Conservation (phyloP, 805 yeast species). For the Cyberlindnera veronae region DNA sequence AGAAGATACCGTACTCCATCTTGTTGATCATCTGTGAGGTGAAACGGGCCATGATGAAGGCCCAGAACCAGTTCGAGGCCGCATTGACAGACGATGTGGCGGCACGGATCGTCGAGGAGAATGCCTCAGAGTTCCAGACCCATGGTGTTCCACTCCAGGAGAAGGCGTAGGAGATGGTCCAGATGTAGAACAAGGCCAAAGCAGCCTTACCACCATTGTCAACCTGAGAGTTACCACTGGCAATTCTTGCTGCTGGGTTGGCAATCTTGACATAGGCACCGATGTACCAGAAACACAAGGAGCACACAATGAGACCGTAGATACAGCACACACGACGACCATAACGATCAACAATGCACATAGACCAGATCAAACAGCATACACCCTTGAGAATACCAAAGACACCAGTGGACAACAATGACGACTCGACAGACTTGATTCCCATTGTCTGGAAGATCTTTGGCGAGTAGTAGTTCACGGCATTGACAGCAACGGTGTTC, state of each 20-base stretch:
- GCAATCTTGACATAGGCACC: slow-evolving; percentile 41
- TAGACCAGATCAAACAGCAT: slow-evolving; percentile 42
- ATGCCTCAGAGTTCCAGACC: slow-evolving; percentile 45
- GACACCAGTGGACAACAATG: slow-evolving; percentile 49
- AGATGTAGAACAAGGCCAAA: slow-evolving; percentile 32
- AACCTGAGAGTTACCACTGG: slow-evolving; percentile 33
- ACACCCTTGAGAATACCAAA: slow-evolving; percentile 48
- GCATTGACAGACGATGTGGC: slow-evolving; percentile 43
- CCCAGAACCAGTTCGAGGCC: slow-evolving; percentile 48
- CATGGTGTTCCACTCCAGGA: slow-evolving; percentile 48
- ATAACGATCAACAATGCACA: slow-evolving; percentile 42
- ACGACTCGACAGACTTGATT: slow-evolving; percentile 41
- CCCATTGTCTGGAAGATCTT: slow-evolving; percentile 48
- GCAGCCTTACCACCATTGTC: slow-evolving; percentile 40
- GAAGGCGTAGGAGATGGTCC: slow-evolving; percentile 42
- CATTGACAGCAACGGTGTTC: slow-evolving; percentile 47
- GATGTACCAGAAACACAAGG: slow-evolving; percentile 44
- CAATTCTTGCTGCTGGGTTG: slow-evolving; percentile 13
- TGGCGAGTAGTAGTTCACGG: slow-evolving; percentile 53
- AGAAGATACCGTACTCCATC: slow-evolving; percentile 43
- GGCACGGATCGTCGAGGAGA: slow-evolving; percentile 41
- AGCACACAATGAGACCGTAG: slow-evolving; percentile 37
- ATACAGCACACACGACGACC: slow-evolving; percentile 45
- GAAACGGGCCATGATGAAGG: slow-evolving; percentile 45
- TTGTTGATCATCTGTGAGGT: slow-evolving; percentile 41